Conservation (phyloP, 768 basidiomycete species). For the Amanita rubescens region DNA sequence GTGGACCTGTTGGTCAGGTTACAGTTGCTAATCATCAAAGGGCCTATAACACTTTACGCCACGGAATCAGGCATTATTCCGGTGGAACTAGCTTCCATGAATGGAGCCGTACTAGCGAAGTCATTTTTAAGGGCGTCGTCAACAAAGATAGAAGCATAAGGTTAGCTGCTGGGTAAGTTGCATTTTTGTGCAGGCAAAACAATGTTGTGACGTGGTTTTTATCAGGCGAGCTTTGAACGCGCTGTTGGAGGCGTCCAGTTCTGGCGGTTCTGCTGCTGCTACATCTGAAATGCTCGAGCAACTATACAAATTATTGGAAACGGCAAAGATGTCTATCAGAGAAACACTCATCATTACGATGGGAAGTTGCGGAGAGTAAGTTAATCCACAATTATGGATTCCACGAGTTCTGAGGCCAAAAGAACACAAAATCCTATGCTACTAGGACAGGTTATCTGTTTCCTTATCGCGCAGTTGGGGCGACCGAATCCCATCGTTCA, state of each 20-base stretch:
- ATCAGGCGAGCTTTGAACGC: constrained; percentile 42
- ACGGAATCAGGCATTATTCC: constrained; percentile 37
- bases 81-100: constrained; percentile 21
- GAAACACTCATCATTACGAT: constrained; percentile 62
- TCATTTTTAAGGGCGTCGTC: constrained; percentile 41
- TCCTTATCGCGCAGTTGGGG: constrained; percentile 61
- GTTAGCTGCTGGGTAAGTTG: constrained; percentile 60
- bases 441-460: constrained; percentile 50
- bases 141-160: constrained; percentile 54
- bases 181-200: background rate
- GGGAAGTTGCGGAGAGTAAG: constrained; percentile 48
- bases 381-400: background rate
- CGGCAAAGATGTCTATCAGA: constrained; percentile 36
- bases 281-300: constrained; percentile 36
- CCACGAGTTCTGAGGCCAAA: background rate
- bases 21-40: constrained; percentile 38
- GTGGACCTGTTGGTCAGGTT: constrained; percentile 40
- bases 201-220: constrained; percentile 2
- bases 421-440: constrained; percentile 46
- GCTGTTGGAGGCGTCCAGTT: constrained; percentile 36
- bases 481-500: constrained; percentile 62
- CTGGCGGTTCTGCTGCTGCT: constrained; percentile 22
- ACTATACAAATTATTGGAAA: constrained; percentile 42
- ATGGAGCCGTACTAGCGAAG: constrained; percentile 25
- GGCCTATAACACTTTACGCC: constrained; percentile 32